phyloP scores from a whole-genome alignment of 306 rosid species.

The Cucumis cinereus region DNA sequence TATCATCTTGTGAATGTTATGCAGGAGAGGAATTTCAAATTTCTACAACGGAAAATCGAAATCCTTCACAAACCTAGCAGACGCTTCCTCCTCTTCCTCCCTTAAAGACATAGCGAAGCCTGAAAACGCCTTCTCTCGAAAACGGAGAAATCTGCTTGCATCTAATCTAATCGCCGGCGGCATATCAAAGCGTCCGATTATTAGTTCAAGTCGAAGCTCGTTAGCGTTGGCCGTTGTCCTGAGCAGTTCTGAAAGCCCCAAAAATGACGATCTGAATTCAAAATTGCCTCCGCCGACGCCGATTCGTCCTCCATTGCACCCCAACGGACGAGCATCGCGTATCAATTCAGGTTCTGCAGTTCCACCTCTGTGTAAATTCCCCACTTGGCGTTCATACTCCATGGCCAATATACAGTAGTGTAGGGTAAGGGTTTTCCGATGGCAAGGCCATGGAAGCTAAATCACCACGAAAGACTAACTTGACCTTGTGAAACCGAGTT shows the following conservation, averaged over 20 bases:
- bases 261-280: conserved; percentile 34
- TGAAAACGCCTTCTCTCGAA: conserved; percentile 61
- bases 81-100: conserved; percentile 30
- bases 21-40: conserved; percentile 83
- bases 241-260: conserved; percentile 6
- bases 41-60: conserved; percentile 84
- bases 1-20: background rate
- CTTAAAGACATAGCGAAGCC: conserved; percentile 61
- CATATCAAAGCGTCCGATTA: conserved; percentile 38
- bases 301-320: conserved; percentile 14
- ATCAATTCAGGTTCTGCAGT: conserved; percentile 2
- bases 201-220: conserved; percentile 27
- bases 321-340: conserved; percentile 12
- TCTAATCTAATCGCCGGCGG: conserved; percentile 21
- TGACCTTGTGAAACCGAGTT: background rate
- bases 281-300: conserved; percentile 4
- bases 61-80: conserved; percentile 77
- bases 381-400: conserved; percentile 21
- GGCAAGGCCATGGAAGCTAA: background rate
- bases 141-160: conserved; percentile 57
- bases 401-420: background rate
- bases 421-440: background rate
- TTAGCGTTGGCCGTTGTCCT: conserved; percentile 19
- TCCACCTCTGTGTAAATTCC: conserved; percentile 11
- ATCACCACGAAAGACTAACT: background rate